Evolutionary conservation across 2,329 filamentous ascomycete species (phyloP), one percentile per base, ranked within the genome.

Genomic region (Alternaria brassicae): DNA sequence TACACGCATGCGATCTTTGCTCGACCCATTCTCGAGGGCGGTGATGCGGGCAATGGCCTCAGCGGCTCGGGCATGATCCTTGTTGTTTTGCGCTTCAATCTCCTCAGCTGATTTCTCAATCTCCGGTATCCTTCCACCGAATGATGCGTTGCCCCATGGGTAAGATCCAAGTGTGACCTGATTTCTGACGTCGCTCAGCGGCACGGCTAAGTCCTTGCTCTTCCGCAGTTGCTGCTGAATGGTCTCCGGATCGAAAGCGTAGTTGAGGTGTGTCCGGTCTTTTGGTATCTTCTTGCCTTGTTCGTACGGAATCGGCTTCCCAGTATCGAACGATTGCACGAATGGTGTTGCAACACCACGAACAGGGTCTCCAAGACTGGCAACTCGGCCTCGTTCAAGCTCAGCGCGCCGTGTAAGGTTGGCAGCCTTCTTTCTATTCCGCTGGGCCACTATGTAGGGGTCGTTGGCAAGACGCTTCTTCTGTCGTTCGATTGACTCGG

Each of bases 41-140:
- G 92, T 86, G 76, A 99, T 97, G 55, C 93, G 89, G 65, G 84
- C 81, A 64, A 99, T 83, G 9, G 93, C 95, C 67, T 90, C 87
- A 25, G 88, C 80, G 2, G 93, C 93, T 70, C 86, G 91, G 19
- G 80, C 77, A 71, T 94, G 91, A 23, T 81, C 80, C 21, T 69
- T 62, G 21, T 61, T 45, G 23, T 57, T 69, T 41, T 71, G 63
- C 13, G 52, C 62, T 39, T 69, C 67, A 2, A 73, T 61, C 9
- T 74, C 70, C 6, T 73, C 68, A 2, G 60, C 60, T 4, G 58
- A 61, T 42, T 58, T 53, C 23, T 61, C 44, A n/a, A 60, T 53
- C 27, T 47, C 56, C 12, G 47, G 30, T 9, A 50, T 40, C 40
- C 41, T 58, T 25, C 36, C 55, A 36, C 56, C 58, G 30, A 32